Conservation (phyloP, 2,329 filamentous ascomycete genomes). For the Ramularia endophylla region DNA sequence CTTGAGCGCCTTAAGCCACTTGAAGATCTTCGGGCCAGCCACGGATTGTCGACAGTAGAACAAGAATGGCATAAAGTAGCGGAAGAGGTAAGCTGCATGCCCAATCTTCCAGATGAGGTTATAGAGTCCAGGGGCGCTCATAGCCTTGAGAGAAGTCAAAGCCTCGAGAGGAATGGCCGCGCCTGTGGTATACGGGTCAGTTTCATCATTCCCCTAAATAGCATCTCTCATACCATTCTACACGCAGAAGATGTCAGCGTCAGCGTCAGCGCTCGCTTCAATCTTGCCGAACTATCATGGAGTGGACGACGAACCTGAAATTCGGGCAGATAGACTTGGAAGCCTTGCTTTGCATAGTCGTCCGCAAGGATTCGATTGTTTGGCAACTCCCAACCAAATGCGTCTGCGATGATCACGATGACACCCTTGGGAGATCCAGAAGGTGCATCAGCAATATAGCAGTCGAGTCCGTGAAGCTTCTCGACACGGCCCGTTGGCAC, state of each 20-base stretch:
- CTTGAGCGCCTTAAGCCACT: slow-evolving; percentile 27
- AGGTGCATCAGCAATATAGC: slow-evolving; percentile 33
- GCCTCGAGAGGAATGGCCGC: slow-evolving; percentile 22
- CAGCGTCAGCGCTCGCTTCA: not conserved
- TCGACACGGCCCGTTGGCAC: slow-evolving; percentile 29
- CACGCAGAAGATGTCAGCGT: not conserved
- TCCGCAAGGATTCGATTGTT: slow-evolving; percentile 36
- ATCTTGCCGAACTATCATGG: not conserved
- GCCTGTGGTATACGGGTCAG: slow-evolving; percentile 21
- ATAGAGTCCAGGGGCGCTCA: slow-evolving; percentile 26
- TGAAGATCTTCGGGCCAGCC: slow-evolving; percentile 24
- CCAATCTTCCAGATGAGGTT: slow-evolving; percentile 28
- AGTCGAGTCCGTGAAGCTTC: slow-evolving; percentile 33
- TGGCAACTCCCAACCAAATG: slow-evolving; percentile 32
- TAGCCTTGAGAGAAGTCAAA: slow-evolving; percentile 27
- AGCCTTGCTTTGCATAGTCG: slow-evolving; percentile 30
- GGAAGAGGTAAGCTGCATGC: slow-evolving; percentile 22
- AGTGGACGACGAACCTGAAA: slow-evolving; percentile 29
- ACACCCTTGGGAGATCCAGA: slow-evolving; percentile 29
- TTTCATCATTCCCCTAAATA: no score
- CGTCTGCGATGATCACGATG: slow-evolving; percentile 35
- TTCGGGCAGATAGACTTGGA: slow-evolving; percentile 31
- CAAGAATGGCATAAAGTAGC: slow-evolving; percentile 25
- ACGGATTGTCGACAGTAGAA: slow-evolving; percentile 18
- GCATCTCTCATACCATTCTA: not conserved